A percentile compares a stretch with the other conserved stretches of the same genome.
These are phyloP conservation scores for Leptodermis oblonga DNA, from an alignment of 257 asterid genomes.

Conservation along the genomic window DNA sequence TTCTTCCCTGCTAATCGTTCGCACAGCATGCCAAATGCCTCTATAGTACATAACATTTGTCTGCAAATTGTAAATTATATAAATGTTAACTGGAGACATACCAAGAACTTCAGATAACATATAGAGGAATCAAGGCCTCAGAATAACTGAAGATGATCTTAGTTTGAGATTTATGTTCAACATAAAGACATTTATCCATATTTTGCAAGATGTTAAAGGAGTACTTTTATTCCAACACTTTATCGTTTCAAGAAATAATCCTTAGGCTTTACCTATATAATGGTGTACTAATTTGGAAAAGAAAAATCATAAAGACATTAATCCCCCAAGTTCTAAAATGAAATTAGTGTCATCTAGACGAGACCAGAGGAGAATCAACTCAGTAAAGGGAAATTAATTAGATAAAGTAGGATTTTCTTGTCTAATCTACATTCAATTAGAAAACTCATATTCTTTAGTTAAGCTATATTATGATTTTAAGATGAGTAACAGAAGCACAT, in stretches of 20 bases:
- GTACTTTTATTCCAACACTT: background rate
- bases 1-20: conserved; percentile 73
- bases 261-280: background rate
- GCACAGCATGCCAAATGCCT: conserved; percentile 70
- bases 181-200: background rate
- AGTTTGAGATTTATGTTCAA: background rate
- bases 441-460: background rate
- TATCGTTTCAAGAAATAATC: background rate
- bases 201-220: background rate
- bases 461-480: background rate
- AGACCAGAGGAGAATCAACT: background rate
- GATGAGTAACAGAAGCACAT: background rate
- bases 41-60: conserved; percentile 56
- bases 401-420: no score
- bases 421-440: background rate
- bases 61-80: conserved; percentile 39
- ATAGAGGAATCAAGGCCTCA: background rate
- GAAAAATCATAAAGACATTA: background rate
- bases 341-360: background rate
- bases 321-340: background rate
- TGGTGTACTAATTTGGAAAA: background rate
- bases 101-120: conserved; percentile 10
- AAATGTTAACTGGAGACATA: conserved; percentile 1
- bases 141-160: background rate
- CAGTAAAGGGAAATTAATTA: no score